A percentile compares a stretch with the other conserved stretches of the same genome.
These are phyloP conservation scores for Parmales sp. DNA, from an alignment of 108 stramenopile genomes.

Conservation along the genomic window DNA sequence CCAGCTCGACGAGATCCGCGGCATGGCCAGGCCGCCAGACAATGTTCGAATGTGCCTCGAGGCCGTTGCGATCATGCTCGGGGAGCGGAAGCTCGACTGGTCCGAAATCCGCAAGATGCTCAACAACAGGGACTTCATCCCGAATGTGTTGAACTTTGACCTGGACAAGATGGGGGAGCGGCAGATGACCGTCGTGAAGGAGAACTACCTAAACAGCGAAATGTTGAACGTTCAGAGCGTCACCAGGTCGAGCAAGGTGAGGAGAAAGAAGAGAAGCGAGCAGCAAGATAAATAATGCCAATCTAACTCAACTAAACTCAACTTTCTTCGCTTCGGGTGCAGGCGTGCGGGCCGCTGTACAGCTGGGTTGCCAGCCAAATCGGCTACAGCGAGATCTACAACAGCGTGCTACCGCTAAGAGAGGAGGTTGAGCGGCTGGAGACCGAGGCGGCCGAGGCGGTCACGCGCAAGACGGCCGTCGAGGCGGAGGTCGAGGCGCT, in stretches of 20 bases:
- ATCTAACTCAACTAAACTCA: constrained; percentile 24
- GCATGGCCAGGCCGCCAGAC: constrained; percentile 80
- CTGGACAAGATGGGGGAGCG: constrained; percentile 66
- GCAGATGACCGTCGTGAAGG: constrained; percentile 68
- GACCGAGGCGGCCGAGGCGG: constrained; percentile 48
- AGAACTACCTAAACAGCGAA: constrained; percentile 68
- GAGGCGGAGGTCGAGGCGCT: constrained; percentile 71
- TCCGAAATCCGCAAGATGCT: constrained; percentile 82
- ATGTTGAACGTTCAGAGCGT: constrained; percentile 55
- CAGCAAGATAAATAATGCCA: neutral
- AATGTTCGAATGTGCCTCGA: constrained; percentile 87
- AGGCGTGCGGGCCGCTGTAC: constrained; percentile 94
- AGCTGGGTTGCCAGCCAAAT: constrained; percentile 92
- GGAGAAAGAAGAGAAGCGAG: neutral
- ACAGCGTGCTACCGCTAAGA: constrained; percentile 86
- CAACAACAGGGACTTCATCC: constrained; percentile 84
- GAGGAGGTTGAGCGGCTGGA: constrained; percentile 88
- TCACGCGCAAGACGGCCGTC: constrained; percentile 57
- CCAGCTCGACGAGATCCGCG: constrained; percentile 89
- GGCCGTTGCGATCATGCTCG: constrained; percentile 91
- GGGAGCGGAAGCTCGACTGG: constrained; percentile 82
- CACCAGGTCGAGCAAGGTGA: constrained; percentile 50
- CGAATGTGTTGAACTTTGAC: constrained; percentile 87
- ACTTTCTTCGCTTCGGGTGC: constrained; percentile 37
- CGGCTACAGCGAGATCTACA: constrained; percentile 81